Evolutionary conservation across 495 filamentous ascomycete species (phyloP).

Genomic region (Trichoderma erinaceum): DNA sequence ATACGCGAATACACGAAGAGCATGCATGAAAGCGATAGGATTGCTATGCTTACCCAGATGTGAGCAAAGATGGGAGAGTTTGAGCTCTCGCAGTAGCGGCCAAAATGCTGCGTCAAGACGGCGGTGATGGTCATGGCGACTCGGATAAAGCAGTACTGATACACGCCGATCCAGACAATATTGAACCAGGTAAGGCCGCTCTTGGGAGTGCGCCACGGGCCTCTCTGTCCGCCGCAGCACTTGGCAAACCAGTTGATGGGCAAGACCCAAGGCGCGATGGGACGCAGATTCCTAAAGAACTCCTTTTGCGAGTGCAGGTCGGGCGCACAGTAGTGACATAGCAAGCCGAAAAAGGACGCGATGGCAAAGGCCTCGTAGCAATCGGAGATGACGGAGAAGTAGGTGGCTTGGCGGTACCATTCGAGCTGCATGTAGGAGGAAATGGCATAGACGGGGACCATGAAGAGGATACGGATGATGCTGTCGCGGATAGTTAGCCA

Average conservation of each 20-base stretch:
- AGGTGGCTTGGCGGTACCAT: conserved; percentile 75
- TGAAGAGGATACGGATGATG: conserved; percentile 86
- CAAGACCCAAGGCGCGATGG: conserved; percentile 67
- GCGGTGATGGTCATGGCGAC: conserved; percentile 79
- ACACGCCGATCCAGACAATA: conserved; percentile 78
- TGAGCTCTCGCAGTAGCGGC: conserved; percentile 71
- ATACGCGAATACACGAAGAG: neutral
- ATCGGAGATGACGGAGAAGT: conserved; percentile 73
- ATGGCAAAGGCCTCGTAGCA: conserved; percentile 94
- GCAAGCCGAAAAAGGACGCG: conserved; percentile 80
- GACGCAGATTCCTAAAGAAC: conserved; percentile 64
- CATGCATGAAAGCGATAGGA: neutral
- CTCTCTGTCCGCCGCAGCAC: conserved; percentile 59
- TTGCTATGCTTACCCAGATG: conserved; percentile 63
- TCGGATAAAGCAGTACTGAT: conserved; percentile 85
- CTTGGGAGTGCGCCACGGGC: conserved; percentile 64
- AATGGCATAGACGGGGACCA: conserved; percentile 79
- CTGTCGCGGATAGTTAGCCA: conserved; percentile 27
- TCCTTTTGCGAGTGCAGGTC: conserved; percentile 80
- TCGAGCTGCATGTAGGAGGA: conserved; percentile 72
- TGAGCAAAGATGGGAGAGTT: conserved; percentile 73
- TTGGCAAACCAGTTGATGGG: conserved; percentile 64
- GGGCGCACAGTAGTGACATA: conserved; percentile 78
- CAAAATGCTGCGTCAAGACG: conserved; percentile 61
- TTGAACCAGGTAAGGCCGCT: conserved; percentile 95